A percentile compares a stretch with the other conserved stretches of the same genome.
These are phyloP conservation scores for Huntiella bhutanensis DNA, from an alignment of 2,329 filamentous ascomycete species.

Conservation along the genomic window DNA sequence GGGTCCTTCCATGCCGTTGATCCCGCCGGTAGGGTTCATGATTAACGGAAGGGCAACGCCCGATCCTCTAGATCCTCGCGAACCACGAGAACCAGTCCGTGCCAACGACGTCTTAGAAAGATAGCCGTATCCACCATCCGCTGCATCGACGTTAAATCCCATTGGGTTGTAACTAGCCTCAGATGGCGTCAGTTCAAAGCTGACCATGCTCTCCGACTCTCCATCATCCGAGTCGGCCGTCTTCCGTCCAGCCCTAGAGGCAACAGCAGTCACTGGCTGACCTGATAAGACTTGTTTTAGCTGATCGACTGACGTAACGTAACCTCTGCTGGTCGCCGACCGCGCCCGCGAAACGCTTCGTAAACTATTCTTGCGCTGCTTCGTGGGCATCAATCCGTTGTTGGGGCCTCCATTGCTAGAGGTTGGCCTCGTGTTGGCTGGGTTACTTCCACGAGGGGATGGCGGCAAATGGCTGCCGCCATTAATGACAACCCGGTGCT, in stretches of 20 bases:
- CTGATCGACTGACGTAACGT: slow-evolving; percentile 43
- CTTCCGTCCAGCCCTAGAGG: slow-evolving; percentile 18
- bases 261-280: slow-evolving; percentile 20
- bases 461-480: slow-evolving; percentile 22
- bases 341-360: slow-evolving; percentile 31
- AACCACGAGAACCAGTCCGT: slow-evolving; percentile 17
- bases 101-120: slow-evolving; percentile 17
- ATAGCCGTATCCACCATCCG: slow-evolving; percentile 1
- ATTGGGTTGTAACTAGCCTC: slow-evolving; percentile 42
- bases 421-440: slow-evolving; percentile 28
- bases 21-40: slow-evolving; percentile 22
- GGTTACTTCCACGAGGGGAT: slow-evolving; percentile 22
- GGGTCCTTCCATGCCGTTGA: slow-evolving; percentile 4
- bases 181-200: slow-evolving; percentile 48
- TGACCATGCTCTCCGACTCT: slow-evolving; percentile 47
- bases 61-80: slow-evolving; percentile 11
- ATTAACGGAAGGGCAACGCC: slow-evolving; percentile 18
- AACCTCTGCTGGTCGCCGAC: slow-evolving; percentile 26
- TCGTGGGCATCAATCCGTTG: slow-evolving; percentile 20
- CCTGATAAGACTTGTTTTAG: slow-evolving; percentile 42
- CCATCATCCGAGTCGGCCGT: slow-evolving; percentile 28
- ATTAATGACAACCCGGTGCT: slow-evolving; percentile 41
- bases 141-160: slow-evolving; percentile 12
- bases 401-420: slow-evolving; percentile 23
- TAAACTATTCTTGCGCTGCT: slow-evolving; percentile 34